These are phyloP conservation scores for Priceomyces haplophilus DNA, from an alignment of 805 yeast genomes.

Conservation along the genomic window DNA sequence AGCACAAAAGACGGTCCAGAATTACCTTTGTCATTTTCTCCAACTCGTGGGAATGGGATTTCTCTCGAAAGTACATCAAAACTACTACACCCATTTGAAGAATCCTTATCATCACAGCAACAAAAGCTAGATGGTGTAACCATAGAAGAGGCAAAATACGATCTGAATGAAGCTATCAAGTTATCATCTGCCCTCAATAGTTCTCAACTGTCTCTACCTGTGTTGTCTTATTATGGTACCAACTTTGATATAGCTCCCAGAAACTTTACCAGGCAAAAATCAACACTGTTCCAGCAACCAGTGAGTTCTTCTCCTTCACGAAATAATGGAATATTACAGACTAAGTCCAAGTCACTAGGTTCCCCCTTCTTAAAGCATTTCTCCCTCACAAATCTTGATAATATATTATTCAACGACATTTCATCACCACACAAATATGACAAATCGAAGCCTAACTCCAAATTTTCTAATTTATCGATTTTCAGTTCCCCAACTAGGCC, in stretches of 20 bases:
- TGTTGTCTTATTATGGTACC: neutral
- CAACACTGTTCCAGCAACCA: neutral
- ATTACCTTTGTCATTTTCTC: neutral
- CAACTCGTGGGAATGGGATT: slow-evolving; percentile 3
- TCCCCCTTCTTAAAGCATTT: slow-evolving; percentile 2
- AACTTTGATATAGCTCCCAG: neutral
- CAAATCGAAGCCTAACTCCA: neutral
- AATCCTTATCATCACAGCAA: slow-evolving; percentile 6
- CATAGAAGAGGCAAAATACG: neutral
- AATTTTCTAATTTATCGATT: neutral
- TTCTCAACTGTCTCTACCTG: neutral
- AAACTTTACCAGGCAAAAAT: neutral
- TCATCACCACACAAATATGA: slow-evolving; percentile 1
- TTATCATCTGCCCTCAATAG: neutral
- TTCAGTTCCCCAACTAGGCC: slow-evolving; percentile 15
- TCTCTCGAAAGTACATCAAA: neutral
- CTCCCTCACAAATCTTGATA: neutral
- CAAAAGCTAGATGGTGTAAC: neutral
- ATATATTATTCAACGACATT: neutral
- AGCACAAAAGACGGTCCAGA: slow-evolving; percentile 1
- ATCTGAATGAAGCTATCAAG: slow-evolving; percentile 2
- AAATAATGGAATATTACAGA: no score
- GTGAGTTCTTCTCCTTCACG: neutral
- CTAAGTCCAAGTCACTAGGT: neutral
- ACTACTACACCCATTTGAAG: slow-evolving; percentile 8